Evolutionary conservation across 2,329 filamentous ascomycete species (phyloP).

Genomic region (Zasmidium angulare): DNA sequence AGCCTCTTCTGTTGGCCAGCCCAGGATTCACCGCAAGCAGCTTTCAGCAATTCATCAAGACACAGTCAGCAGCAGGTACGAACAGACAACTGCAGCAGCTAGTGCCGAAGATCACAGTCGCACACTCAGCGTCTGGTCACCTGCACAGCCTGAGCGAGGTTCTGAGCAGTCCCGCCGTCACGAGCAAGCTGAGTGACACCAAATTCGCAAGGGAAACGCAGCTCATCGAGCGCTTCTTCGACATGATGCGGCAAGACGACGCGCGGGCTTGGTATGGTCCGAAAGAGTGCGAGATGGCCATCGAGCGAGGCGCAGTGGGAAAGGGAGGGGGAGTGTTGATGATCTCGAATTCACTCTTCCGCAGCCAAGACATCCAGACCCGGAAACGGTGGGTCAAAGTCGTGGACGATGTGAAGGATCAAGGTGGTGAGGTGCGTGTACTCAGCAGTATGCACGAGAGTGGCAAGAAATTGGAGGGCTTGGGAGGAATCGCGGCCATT

Average conservation of each 20-base stretch:
- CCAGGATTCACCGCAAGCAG: conserved; percentile 83
- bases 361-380: conserved; percentile 73
- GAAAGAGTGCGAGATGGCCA: conserved; percentile 75
- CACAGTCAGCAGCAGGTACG: conserved; percentile 61
- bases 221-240: conserved; percentile 81
- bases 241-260: conserved; percentile 77
- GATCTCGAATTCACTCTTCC: conserved; percentile 84
- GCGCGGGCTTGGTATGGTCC: conserved; percentile 89
- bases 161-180: conserved; percentile 75
- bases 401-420: conserved; percentile 79
- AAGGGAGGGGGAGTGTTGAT: conserved; percentile 80
- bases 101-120: conserved; percentile 65
- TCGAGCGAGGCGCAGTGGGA: conserved; percentile 84
- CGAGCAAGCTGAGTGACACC: conserved; percentile 75
- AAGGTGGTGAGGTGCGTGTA: conserved; percentile 85
- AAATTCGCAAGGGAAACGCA: conserved; percentile 83
- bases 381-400: conserved; percentile 79
- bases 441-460: conserved; percentile 93
- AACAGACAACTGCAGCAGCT: conserved; percentile 70
- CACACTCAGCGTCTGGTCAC: conserved; percentile 83
- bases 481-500: conserved; percentile 87
- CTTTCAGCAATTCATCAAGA: conserved; percentile 73
- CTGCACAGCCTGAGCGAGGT: conserved; percentile 86
- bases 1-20: conserved; percentile 79
- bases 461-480: conserved; percentile 75